Percentiles rank a stretch among this genome's conserved stretches.
Conservation (phyloP, 2,329 filamentous ascomycete species). For the Ceratocystis papillata region DNA sequence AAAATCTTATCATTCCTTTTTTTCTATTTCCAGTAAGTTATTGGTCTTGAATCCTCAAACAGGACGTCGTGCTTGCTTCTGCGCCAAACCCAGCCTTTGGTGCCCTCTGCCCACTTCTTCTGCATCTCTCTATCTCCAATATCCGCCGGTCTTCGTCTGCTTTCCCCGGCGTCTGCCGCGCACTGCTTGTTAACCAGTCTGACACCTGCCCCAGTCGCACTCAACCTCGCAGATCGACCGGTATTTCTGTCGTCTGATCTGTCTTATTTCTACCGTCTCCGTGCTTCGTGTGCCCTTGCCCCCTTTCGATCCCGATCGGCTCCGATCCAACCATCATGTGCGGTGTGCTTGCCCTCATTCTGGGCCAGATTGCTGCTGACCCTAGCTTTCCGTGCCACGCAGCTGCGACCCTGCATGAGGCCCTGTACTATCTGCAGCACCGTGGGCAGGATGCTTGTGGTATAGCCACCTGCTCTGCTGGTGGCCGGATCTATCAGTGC, state of each 20-base stretch:
- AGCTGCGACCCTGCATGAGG: slow-evolving; percentile 57
- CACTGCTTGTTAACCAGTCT: slow-evolving; percentile 11
- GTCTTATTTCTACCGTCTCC: neutral
- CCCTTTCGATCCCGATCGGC: neutral
- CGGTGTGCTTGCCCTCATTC: slow-evolving; percentile 51
- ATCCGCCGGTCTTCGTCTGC: slow-evolving; percentile 10
- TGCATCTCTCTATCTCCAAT: neutral
- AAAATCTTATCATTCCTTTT: neutral
- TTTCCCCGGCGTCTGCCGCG: slow-evolving; percentile 8
- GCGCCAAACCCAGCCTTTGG: neutral
- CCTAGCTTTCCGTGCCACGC: slow-evolving; percentile 32
- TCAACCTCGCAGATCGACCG: slow-evolving; percentile 4
- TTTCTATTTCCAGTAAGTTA: neutral
- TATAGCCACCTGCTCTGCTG: slow-evolving; percentile 59
- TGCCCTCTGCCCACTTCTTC: neutral
- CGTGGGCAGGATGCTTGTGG: slow-evolving; percentile 82
- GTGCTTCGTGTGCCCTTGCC: neutral
- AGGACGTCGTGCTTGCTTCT: neutral
- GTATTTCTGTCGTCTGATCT: slow-evolving; percentile 4
- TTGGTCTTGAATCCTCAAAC: neutral
- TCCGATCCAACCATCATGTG: slow-evolving; percentile 40
- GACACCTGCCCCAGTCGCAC: neutral
- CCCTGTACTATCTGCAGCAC: slow-evolving; percentile 57
- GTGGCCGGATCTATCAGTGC: slow-evolving; percentile 75
- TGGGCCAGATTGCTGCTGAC: slow-evolving; percentile 42